Base-by-base conservation (phyloP, 2,329 filamentous ascomycete species). In the Paraphoma chrysanthemicola region DNA sequence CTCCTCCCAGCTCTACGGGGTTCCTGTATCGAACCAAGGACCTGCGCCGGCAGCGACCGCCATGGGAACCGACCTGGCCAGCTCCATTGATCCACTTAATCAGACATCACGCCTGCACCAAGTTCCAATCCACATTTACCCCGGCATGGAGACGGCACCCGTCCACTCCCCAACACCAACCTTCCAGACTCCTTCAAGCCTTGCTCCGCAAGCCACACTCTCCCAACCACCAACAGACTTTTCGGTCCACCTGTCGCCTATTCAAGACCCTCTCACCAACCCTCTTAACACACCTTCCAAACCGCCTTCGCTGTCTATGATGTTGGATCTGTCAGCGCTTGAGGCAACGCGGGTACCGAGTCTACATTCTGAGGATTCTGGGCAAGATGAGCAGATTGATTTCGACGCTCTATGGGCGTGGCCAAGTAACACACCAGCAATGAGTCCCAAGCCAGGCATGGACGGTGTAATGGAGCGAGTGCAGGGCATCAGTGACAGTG, bases 351-450 rank as follows among this genome's bases (percentile, higher is more conserved):
- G 70, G 0, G 70, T 73, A 7, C 75, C 73, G 1, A 72, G 67
- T 30, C 50, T 76, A 45, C 66, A 73, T 23, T 67, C 61, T 1
- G 75, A 77, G 29, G 72, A 74, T 14, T 73, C 69, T 28, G 67
- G 70, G 38, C 67, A 64, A 2, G 77, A 78, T 38, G 76, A 79
- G 47, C 70, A 76, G 17, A 77, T 79, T 50, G 77, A 79, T 18
- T 79, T 79, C 41, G 77, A 79, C 58, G 70, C 75, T 11, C 51
- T 79, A 28, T 79, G 76, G 77, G 71, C 70, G 6, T 78, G 77
- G 77, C 76, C 76, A 23, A 73, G 64, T 47, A 72, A 72, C 31
- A 72, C 73, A 36, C 71, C 72, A 29, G 72, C 68, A 4, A 61
- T 69, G 11, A 72, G 66, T 48, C 74, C 74, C 18, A 53, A 44